Conservation (phyloP, 345 rosid species). For the Litchi chinensis region DNA sequence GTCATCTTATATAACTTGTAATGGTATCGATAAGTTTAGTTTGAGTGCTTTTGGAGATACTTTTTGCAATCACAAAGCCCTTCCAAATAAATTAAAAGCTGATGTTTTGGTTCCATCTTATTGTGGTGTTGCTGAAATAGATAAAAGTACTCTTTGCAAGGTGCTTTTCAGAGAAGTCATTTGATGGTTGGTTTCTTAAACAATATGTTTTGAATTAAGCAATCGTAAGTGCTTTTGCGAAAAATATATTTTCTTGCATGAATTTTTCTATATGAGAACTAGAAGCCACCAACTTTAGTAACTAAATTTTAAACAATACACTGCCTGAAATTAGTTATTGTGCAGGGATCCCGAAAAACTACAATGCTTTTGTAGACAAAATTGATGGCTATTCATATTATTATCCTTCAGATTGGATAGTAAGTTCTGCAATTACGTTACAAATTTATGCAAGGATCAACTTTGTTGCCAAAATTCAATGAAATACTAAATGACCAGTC, state of each 20-base stretch:
- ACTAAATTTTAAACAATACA: background rate
- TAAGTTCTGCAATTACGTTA: constrained; percentile 36
- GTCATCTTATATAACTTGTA: background rate
- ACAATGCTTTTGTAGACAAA: constrained; percentile 59
- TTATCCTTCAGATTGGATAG: constrained; percentile 93
- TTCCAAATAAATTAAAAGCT: background rate
- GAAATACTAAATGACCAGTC: background rate
- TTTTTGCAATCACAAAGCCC: background rate
- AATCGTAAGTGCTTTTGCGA: background rate
- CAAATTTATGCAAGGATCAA: background rate
- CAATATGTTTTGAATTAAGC: too few species aligned
- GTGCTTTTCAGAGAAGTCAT: background rate
- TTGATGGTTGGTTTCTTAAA: too few species aligned
- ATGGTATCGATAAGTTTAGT: background rate
- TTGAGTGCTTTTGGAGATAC: background rate
- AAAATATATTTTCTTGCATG: too few species aligned
- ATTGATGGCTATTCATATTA: constrained; percentile 79
- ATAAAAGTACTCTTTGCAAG: too few species aligned
- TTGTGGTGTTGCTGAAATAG: background rate
- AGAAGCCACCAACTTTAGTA: background rate
- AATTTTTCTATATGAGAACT: too few species aligned
- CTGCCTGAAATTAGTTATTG: constrained; percentile 1
- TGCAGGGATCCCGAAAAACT: constrained; percentile 66
- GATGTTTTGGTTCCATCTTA: background rate
- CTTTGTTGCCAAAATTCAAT: constrained; percentile 7